Conservation (phyloP, 305 asterid species). For the Fraxinus nigra region DNA sequence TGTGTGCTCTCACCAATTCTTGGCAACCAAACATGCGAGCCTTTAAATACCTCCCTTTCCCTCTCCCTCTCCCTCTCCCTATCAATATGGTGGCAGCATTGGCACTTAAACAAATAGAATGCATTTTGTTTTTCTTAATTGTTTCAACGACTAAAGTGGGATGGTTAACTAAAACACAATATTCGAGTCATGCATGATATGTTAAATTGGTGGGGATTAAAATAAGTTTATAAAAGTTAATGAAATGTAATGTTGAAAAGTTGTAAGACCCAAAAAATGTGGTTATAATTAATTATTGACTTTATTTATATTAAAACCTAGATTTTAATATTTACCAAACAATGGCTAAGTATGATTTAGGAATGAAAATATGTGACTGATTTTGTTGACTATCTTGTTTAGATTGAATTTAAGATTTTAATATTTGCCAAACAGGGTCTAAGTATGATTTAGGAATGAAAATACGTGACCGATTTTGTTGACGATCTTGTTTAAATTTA, state of each 20-base stretch:
- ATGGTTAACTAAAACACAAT: not conserved
- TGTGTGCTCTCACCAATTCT: not conserved
- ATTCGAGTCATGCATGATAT: not conserved
- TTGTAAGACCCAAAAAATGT: too few relatives aligned
- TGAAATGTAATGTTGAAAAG: too few relatives aligned
- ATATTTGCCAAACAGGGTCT: too few relatives aligned
- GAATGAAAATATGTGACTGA: too few relatives aligned
- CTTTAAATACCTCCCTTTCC: constrained; percentile 27
- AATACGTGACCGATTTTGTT: not conserved
- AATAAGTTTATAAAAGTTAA: too few relatives aligned
- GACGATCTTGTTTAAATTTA: not conserved
- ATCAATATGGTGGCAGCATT: not conserved
- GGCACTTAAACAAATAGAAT: not conserved
- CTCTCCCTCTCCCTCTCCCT: not conserved
- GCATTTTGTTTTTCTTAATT: not conserved
- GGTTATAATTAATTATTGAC: too few relatives aligned
- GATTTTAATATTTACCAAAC: too few relatives aligned
- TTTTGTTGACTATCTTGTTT: too few relatives aligned
- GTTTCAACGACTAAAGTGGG: not conserved
- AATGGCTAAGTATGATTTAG: too few relatives aligned
- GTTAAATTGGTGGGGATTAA: too few relatives aligned
- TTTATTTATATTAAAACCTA: too few relatives aligned
- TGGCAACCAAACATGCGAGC: not conserved
- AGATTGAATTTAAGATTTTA: too few relatives aligned
- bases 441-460: not conserved